A percentile compares a stretch with the other conserved stretches of the same genome.
Evolutionary conservation across 192 early-diverging fungal genomes (phyloP).

Genomic region (Mortierella claussenii): DNA sequence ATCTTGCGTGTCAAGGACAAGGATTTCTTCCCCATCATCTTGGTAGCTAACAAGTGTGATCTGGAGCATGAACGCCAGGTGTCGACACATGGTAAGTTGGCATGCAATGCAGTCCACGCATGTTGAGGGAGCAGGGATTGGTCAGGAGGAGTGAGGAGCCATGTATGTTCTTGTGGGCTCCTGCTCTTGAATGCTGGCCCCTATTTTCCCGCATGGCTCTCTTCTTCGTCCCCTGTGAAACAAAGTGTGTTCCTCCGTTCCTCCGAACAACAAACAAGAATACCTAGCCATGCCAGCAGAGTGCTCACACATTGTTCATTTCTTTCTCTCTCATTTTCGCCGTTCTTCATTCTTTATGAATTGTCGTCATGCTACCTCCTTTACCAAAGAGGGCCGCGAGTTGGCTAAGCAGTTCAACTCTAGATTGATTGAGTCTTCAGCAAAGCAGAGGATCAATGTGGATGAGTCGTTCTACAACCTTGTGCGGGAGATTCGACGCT

Average conservation of each 20-base stretch:
- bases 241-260: no score
- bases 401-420: conserved; percentile 84
- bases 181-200: no score
- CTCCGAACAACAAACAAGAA: no score
- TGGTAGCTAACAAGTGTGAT: conserved; percentile 97
- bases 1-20: conserved; percentile 95
- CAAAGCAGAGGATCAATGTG: conserved; percentile 89
- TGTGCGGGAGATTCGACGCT: conserved; percentile 86
- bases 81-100: conserved; percentile 61
- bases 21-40: conserved; percentile 87
- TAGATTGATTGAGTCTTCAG: conserved; percentile 88
- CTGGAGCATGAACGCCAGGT: conserved; percentile 86
- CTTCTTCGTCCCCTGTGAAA: no score
- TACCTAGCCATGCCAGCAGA: no score
- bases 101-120: no score
- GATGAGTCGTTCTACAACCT: conserved; percentile 91
- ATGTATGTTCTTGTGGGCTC: no score
- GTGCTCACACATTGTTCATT: background rate
- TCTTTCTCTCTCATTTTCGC: background rate
- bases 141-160: no score
- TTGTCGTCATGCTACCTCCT: background rate
- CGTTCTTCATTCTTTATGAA: conserved; percentile 13
- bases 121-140: no score
- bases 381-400: conserved; percentile 75
- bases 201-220: no score